Base-by-base conservation (phyloP, 2,329 filamentous ascomycete species). In the Zopfia rhizophila region DNA sequence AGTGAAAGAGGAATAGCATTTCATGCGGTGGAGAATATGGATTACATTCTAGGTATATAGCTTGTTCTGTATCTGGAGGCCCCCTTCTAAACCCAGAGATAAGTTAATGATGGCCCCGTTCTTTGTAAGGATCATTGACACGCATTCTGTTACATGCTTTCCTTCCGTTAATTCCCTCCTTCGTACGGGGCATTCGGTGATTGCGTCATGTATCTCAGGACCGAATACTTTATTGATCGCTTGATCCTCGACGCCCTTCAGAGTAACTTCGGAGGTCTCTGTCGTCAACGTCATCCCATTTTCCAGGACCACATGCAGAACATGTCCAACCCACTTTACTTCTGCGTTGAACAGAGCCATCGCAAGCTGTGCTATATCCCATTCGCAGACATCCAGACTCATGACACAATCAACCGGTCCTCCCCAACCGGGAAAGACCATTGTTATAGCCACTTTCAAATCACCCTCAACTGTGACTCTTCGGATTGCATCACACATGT, bases 1-100 rank as follows among this genome's bases (percentile, higher is more conserved):
- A 35, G 31, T 35, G 16, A 35, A 35, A 35, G 31, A 35, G 31
- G 31, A n/a, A n/a, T n/a, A n/a, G n/a, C n/a, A n/a, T n/a, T n/a
- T n/a, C n/a, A n/a, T n/a, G n/a, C n/a, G n/a, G n/a, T 7, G 13
- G 31, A 18, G 8, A 35, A 35, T 21, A 19, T 35, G 31, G 5
- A 35, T 35, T 35, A 18, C 16, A 19, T 35, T 17, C 31, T 35
- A 35, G 16, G 31, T 35, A 35, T 13, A 35, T 35, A 35, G 18
- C 31, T 35, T 35, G 18, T 35, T 35, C 18, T 35, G 31, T 35
- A 35, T 35, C 13, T 35, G 16, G 13, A 35, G 8, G 22, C 31
- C 31, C 7, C 5, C 16, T 17, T 13, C 7, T 35, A 35, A 13
- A 17, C 31, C 31, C 7, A 35, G 31, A 13, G 31, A 35, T 35